Evolutionary conservation across 495 filamentous ascomycete species (phyloP).

Genomic region (Aspergillus sparsus): DNA sequence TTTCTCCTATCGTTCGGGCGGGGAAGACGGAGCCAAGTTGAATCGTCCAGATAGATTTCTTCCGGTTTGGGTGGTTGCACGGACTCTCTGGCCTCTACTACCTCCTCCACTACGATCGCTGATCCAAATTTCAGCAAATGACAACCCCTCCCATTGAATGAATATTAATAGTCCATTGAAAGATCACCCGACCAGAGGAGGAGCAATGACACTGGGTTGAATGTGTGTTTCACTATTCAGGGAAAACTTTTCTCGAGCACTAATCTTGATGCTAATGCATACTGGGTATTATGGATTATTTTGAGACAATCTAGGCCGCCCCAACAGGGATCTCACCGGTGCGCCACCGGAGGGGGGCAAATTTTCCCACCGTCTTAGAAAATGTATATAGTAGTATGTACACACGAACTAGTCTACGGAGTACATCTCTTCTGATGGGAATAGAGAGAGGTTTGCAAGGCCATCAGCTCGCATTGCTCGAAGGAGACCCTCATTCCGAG

Average conservation of each 20-base stretch:
- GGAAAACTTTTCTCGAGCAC: conserved; percentile 1
- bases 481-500: background rate
- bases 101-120: background rate
- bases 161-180: conserved; percentile 15
- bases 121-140: conserved; percentile 16
- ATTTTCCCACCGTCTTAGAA: background rate
- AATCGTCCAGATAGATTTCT: background rate
- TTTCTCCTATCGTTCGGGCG: too few relatives aligned
- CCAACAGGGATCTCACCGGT: conserved; percentile 3
- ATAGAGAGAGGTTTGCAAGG: background rate
- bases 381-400: background rate
- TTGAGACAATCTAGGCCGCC: background rate
- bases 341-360: background rate
- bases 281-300: conserved; percentile 3
- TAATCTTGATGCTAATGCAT: background rate
- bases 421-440: background rate
- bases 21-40: too few relatives aligned
- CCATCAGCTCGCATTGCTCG: background rate
- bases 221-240: background rate
- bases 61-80: conserved; percentile 15
- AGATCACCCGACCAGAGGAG: conserved; percentile 24
- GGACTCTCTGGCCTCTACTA: conserved; percentile 5
- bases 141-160: conserved; percentile 10
- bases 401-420: too few relatives aligned
- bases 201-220: conserved; percentile 1